phyloP scores from a whole-genome alignment of 2,329 filamentous ascomycete species.

The Penicillium sp. region DNA sequence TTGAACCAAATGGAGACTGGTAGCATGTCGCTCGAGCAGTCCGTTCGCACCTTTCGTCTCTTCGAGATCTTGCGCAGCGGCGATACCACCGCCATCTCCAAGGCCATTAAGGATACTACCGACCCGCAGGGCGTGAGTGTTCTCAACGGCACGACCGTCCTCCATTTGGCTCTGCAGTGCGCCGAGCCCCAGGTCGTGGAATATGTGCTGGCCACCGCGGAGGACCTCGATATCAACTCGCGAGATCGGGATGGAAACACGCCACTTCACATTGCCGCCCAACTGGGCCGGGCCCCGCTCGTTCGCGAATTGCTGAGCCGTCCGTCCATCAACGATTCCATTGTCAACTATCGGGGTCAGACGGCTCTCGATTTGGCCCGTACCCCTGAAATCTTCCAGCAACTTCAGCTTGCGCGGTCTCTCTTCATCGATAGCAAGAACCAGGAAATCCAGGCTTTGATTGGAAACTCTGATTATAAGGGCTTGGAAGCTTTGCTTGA shows the following conservation, averaged over 20 bases:
- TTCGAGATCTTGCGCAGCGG: slow-evolving; percentile 90
- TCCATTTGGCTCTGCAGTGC: slow-evolving; percentile 93
- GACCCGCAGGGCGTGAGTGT: slow-evolving; percentile 49
- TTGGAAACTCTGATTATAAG: slow-evolving; percentile 71
- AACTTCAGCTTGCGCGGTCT: slow-evolving; percentile 84
- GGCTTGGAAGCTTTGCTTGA: slow-evolving; percentile 75
- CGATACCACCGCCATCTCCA: slow-evolving; percentile 85
- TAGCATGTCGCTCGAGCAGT: slow-evolving; percentile 74
- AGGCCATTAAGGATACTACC: slow-evolving; percentile 64
- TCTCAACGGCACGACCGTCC: slow-evolving; percentile 72
- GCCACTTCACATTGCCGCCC: slow-evolving; percentile 81
- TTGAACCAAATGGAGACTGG: slow-evolving; percentile 32
- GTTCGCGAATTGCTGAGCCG: slow-evolving; percentile 82
- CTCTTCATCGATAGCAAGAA: slow-evolving; percentile 86
- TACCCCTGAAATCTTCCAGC: slow-evolving; percentile 92
- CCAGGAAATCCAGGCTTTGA: slow-evolving; percentile 76
- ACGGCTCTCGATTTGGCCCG: slow-evolving; percentile 84
- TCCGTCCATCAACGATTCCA: slow-evolving; percentile 79
- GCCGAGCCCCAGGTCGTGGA: slow-evolving; percentile 90
- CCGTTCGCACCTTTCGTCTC: slow-evolving; percentile 87
- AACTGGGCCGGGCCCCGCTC: slow-evolving; percentile 73
- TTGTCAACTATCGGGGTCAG: slow-evolving; percentile 80
- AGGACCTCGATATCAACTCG: slow-evolving; percentile 77
- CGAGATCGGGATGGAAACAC: slow-evolving; percentile 94
- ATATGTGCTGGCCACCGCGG: slow-evolving; percentile 78